phyloP scores from a whole-genome alignment of 441 rosid genomes.

The Brassica balearica region DNA sequence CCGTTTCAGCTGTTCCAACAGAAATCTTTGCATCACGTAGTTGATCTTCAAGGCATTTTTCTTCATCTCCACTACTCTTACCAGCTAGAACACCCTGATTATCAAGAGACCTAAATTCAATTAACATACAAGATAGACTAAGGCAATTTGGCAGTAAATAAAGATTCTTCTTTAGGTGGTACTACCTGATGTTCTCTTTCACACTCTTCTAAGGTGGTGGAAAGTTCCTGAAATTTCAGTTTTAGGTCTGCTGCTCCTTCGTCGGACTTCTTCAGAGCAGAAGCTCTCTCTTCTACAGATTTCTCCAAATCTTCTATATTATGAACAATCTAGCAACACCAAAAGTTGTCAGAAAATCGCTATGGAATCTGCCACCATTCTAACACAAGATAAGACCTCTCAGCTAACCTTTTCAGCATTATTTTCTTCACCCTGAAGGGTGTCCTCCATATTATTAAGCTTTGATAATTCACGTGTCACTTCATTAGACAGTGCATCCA shows the following conservation, averaged over 20 bases:
- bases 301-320: constrained; percentile 84
- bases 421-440: constrained; percentile 71
- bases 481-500: constrained; percentile 75
- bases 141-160: constrained; percentile 3
- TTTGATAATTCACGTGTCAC: constrained; percentile 77
- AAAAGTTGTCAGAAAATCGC: constrained; percentile 40
- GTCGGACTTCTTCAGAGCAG: constrained; percentile 77
- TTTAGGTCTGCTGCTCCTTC: constrained; percentile 83
- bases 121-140: constrained; percentile 33
- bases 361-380: not conserved
- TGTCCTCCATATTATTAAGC: constrained; percentile 79
- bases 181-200: constrained; percentile 94
- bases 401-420: constrained; percentile 75
- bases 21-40: constrained; percentile 88
- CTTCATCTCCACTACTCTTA: constrained; percentile 93
- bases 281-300: constrained; percentile 74
- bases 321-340: constrained; percentile 57
- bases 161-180: constrained; percentile 16
- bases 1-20: constrained; percentile 93
- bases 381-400: constrained; percentile 4
- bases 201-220: constrained; percentile 71
- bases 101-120: constrained; percentile 36
- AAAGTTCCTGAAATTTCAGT: constrained; percentile 70
- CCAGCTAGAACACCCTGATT: constrained; percentile 93
- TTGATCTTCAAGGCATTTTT: constrained; percentile 98